Base-by-base conservation (phyloP, 2,329 filamentous ascomycete species). In the Beauveria medogensis region DNA sequence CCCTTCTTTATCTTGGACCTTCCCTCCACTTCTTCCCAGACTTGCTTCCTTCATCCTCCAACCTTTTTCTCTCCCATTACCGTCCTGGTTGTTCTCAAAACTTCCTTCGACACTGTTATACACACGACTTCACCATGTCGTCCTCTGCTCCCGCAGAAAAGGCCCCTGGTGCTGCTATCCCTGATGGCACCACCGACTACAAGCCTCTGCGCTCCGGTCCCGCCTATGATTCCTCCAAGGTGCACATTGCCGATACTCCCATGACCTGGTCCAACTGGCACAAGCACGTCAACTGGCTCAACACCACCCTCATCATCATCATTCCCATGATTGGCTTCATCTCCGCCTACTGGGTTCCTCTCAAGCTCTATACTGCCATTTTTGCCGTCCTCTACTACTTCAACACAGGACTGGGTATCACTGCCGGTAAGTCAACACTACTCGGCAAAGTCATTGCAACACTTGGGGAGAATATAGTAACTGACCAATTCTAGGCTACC, bases 211-310 rank as follows among this genome's bases (percentile, higher is more conserved):
- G 80, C 48, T 65, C 67, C 59, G 63, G 64, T 34, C 65, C 64
- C 64, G 79, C 76, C 70, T 75, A 76, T 66, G 82, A 86, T 63
- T 48, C 73, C 62, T 79, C 87, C 79, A 96, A 95, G 78, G 83
- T 88, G 70, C 91, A 96, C 76, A 94, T 96, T 75, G 86, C 90
- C 65, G 91, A 95, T 65, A 84, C 84, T 65, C 88, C 89, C 62
- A 87, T 95, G 68, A 96, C 90, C 63, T 82, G 80, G 75, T 78
- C 81, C 69, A 96, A 96, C 80, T 94, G 90, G 90, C 87, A 92
- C 78, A 88, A 92, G 78, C 92, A 96, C 72, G 83, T 96, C 80
- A 92, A 96, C 82, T 96, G 92, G 91, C 82, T 96, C 67, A 96
- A 96, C 75, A 87, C 90, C 64, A 82, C 81, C 64, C 83, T 96